Conservation (phyloP, 1,284 basidiomycete genomes). For the Polyporus tsugae region DNA sequence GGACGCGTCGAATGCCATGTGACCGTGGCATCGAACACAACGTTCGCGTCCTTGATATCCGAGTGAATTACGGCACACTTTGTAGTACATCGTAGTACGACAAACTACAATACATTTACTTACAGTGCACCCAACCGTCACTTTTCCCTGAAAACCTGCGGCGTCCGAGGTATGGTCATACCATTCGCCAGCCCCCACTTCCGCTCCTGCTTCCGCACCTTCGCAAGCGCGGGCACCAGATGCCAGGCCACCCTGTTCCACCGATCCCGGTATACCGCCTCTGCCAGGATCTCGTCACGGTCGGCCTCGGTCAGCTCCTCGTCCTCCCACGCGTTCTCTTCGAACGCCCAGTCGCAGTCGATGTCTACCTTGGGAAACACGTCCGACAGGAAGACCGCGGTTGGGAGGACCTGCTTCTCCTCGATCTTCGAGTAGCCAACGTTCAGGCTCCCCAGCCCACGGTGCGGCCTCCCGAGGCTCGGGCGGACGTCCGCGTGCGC, state of each 20-base stretch:
- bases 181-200: constrained; percentile 11
- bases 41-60: neutral
- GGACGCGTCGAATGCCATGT: neutral
- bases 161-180: neutral
- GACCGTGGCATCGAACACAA: neutral
- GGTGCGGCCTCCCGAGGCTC: constrained; percentile 1
- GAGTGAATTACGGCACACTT: neutral
- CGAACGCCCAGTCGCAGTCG: constrained; percentile 4
- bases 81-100: neutral
- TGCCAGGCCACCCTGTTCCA: constrained; percentile 4
- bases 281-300: constrained; percentile 5
- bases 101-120: neutral
- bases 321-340: constrained; percentile 7
- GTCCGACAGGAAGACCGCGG: constrained; percentile 10
- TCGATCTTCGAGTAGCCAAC: constrained; percentile 1
- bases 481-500: neutral
- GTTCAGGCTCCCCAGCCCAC: neutral
- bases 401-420: neutral
- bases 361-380: constrained; percentile 13
- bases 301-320: constrained; percentile 11
- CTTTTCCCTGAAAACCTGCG: neutral
- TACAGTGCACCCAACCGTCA: neutral
- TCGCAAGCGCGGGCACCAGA: constrained; percentile 6
- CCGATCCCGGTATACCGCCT: neutral
- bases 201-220: constrained; percentile 14